Base-by-base conservation (phyloP, 2,329 filamentous ascomycete species). In the Fusarium decemcellulare region DNA sequence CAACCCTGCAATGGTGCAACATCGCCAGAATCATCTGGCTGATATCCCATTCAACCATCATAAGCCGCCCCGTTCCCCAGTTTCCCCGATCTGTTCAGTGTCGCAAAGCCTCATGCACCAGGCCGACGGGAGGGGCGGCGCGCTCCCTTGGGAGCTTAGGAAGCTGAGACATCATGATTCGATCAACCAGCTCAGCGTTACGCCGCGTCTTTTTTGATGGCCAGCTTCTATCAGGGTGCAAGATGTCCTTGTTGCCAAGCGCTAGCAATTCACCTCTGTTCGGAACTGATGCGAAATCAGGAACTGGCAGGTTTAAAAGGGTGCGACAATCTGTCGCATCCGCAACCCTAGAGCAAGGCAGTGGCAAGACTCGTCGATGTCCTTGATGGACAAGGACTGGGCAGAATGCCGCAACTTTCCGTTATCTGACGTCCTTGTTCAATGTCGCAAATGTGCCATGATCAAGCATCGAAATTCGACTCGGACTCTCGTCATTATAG, bases 281-380 rank as follows among this genome's bases (percentile, higher is more conserved):
- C 40, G 34, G 15, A 43, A 54, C 47, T 8, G 36, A 11, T 52
- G 51, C 51, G 53, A 44, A 54, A 54, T 51, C 44, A 44, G 40
- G 57, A 55, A 59, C 44, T 34, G 61, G 16, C 32, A 32, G 46
- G 29, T 37, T 65, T 54, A 52, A 52, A 48, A 40, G 52, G 32
- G 52, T 72, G 57, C 52, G 59, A 66, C 52, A 56, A 63, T 57
- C 39, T 39, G 40, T 61, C 68, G 63, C 68, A 68, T 62, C 43
- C 43, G 18, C 27, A 51, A 65, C 50, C 55, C 51, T 56, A 16
- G 23, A 48, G 40, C 47, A 54, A 36, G 15, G 51, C 47, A 54
- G 60, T 58, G 56, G 43, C 55, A 40, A 60, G 30, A 51, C 55
- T 46, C 32, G 47, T 32, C 47, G 46, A 52, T n/a, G 18, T 65